A percentile compares a stretch with the other conserved stretches of the same genome.
Evolutionary conservation across 2,329 filamentous ascomycete genomes (phyloP).

Genomic region (Didymella keratinophila): DNA sequence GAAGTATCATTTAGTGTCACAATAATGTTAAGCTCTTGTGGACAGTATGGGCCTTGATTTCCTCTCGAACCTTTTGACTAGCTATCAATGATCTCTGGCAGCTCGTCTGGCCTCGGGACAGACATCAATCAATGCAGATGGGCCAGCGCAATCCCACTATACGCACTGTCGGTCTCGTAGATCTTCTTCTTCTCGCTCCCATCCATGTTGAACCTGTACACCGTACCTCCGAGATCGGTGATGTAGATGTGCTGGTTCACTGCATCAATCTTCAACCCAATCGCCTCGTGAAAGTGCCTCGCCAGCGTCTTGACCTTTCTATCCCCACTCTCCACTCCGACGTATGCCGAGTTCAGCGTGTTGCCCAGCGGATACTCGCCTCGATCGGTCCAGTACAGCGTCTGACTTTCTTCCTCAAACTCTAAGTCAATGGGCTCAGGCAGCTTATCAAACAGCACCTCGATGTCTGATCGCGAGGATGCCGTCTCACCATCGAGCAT

Average conservation of each 20-base stretch:
- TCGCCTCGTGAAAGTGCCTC: constrained; percentile 34
- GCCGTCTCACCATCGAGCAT: constrained; percentile 40
- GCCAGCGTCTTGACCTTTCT: constrained; percentile 45
- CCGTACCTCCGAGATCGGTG: constrained; percentile 31
- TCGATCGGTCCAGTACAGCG: constrained; percentile 68
- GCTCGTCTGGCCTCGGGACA: too few relatives aligned
- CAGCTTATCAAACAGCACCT: constrained; percentile 38
- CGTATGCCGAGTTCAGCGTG: constrained; percentile 56
- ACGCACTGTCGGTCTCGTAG: constrained; percentile 1
- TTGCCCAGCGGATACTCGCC: constrained; percentile 66
- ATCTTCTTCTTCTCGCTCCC: constrained; percentile 26
- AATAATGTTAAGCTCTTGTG: too few relatives aligned
- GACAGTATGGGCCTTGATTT: too few relatives aligned
- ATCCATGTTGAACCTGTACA: constrained; percentile 26
- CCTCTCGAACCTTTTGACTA: too few relatives aligned
- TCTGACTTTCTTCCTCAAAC: constrained; percentile 55
- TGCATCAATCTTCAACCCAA: constrained; percentile 29
- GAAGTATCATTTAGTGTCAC: too few relatives aligned
- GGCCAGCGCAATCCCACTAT: constrained; percentile 1
- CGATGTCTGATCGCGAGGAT: constrained; percentile 25
- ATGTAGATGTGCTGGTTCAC: constrained; percentile 20
- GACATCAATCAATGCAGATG: background rate
- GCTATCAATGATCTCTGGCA: too few relatives aligned
- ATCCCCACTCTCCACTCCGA: background rate
- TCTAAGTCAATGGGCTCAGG: constrained; percentile 63